Evolutionary conservation across 2,329 filamentous ascomycete genomes (phyloP).

Genomic region (Venturia effusa): DNA sequence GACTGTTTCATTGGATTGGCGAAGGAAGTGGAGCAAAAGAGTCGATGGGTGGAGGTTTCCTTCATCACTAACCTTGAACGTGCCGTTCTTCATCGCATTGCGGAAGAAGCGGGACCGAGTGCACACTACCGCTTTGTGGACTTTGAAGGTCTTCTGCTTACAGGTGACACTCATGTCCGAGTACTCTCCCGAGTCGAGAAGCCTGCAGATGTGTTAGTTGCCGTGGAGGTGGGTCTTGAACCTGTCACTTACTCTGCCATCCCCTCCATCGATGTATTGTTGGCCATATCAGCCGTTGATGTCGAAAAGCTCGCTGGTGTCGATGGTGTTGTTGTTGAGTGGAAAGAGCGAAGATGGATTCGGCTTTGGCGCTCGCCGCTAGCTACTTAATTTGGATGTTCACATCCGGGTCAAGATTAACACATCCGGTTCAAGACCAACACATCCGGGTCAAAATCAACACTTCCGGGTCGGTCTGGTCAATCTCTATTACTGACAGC

Average conservation of each 20-base stretch:
- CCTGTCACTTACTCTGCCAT: background rate
- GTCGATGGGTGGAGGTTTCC: background rate
- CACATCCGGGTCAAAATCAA: too few relatives aligned
- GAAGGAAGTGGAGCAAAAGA: too few relatives aligned
- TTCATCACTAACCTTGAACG: background rate
- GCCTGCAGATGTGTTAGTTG: background rate
- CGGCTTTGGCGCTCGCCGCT: background rate
- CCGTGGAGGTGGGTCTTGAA: background rate
- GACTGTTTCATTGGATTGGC: too few relatives aligned
- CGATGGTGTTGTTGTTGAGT: background rate
- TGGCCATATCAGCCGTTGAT: background rate
- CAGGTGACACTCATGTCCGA: background rate
- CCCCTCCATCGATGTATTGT: background rate
- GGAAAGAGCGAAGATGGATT: background rate
- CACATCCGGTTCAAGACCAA: background rate
- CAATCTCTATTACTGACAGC: too few relatives aligned
- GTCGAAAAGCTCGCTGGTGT: background rate
- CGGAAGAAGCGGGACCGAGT: background rate
- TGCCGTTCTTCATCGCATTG: background rate
- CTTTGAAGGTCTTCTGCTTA: background rate
- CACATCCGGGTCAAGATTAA: background rate
- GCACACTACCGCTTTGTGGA: background rate
- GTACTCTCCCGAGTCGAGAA: background rate
- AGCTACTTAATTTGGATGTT: background rate
- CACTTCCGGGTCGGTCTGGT: background rate